A percentile compares a stretch with the other conserved stretches of the same genome.
Evolutionary conservation across 768 basidiomycete species (phyloP).

Genomic region (Tulasnella sp.): DNA sequence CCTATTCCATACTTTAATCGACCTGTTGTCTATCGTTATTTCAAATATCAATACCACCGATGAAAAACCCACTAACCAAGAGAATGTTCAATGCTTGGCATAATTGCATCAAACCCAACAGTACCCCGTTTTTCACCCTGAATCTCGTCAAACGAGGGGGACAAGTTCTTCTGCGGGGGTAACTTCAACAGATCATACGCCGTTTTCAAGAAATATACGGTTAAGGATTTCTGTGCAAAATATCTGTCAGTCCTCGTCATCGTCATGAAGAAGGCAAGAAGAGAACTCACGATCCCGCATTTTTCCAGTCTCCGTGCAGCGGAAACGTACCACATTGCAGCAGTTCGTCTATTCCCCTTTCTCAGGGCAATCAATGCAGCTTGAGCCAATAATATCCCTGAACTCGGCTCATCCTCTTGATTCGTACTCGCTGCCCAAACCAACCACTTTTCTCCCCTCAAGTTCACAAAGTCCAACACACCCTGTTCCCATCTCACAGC

Average conservation of each 20-base stretch:
- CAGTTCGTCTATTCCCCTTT: constrained; percentile 40
- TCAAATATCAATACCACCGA: constrained; percentile 8
- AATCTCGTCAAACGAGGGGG: constrained; percentile 70
- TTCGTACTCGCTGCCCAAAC: constrained; percentile 68
- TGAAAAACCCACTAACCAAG: constrained; percentile 37
- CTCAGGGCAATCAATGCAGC: constrained; percentile 56
- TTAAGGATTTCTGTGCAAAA: constrained; percentile 60
- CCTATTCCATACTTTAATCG: constrained; percentile 85
- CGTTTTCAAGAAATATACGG: constrained; percentile 64
- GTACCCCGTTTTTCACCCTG: constrained; percentile 37
- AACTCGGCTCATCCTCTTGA: constrained; percentile 72
- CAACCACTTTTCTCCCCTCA: constrained; percentile 76
- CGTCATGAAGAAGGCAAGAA: not conserved
- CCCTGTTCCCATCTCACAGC: constrained; percentile 70
- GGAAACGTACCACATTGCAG: constrained; percentile 65
- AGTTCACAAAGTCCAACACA: constrained; percentile 45
- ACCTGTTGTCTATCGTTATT: constrained; percentile 33
- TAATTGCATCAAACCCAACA: constrained; percentile 46
- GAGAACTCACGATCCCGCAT: constrained; percentile 57
- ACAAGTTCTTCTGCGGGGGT: constrained; percentile 43
- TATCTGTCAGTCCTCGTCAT: not conserved
- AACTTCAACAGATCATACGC: constrained; percentile 50
- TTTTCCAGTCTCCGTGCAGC: constrained; percentile 71
- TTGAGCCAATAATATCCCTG: constrained; percentile 67
- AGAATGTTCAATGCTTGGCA: constrained; percentile 66